phyloP scores from a whole-genome alignment of 2,329 filamentous ascomycete genomes.

The Beauveria sp. region DNA sequence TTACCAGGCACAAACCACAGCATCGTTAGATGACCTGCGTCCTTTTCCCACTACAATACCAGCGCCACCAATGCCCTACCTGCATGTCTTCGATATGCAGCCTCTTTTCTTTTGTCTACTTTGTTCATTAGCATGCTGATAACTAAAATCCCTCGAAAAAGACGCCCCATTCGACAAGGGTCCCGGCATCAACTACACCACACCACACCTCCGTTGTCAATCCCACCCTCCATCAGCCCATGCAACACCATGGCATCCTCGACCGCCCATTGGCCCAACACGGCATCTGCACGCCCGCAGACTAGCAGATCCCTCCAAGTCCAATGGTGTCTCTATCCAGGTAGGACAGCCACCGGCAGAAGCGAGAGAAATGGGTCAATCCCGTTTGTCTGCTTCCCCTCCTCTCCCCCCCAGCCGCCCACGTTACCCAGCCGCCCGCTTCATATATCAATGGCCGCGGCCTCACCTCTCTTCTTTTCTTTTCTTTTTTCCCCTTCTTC shows the following conservation, averaged over 20 bases:
- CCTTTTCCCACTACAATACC: no score
- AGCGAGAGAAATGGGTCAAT: not conserved
- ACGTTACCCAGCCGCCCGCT: not conserved
- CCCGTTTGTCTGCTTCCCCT: not conserved
- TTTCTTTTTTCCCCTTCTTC: slow-evolving; percentile 33
- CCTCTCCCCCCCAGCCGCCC: not conserved
- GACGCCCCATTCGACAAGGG: no score
- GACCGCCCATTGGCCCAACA: slow-evolving; percentile 1
- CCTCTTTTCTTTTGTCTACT: no score
- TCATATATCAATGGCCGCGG: slow-evolving; percentile 17
- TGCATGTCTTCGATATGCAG: no score
- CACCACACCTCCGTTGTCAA: not conserved
- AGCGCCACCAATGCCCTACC: no score
- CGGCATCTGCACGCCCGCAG: not conserved
- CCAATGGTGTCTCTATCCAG: not conserved
- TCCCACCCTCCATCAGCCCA: slow-evolving; percentile 1
- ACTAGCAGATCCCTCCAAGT: not conserved
- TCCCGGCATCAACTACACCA: no score
- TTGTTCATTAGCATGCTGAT: no score
- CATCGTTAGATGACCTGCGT: no score
- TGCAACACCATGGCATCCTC: not conserved
- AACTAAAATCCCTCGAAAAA: no score
- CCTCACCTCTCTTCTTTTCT: slow-evolving; percentile 29
- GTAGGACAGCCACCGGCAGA: no score
- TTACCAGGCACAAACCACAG: no score